Evolutionary conservation across 2,329 filamentous ascomycete genomes (phyloP).

Genomic region (Nannizziopsis barbatae): DNA sequence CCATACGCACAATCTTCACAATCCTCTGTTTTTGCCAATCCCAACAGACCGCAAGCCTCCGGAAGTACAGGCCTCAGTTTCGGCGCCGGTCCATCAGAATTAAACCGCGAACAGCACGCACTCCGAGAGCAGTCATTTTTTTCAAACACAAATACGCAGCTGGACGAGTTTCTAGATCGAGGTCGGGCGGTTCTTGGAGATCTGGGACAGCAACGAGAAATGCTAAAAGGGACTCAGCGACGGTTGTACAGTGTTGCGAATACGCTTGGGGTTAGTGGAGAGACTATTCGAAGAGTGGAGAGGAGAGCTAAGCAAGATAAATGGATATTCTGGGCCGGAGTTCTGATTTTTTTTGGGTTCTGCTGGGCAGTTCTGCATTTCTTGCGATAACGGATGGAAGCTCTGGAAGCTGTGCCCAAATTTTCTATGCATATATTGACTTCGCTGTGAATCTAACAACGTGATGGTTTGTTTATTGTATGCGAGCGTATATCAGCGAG

Average conservation of each 20-base stretch:
- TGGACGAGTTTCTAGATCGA: constrained; percentile 88
- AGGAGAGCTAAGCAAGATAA: constrained; percentile 86
- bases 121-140: constrained; percentile 86
- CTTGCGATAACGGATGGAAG: constrained; percentile 46
- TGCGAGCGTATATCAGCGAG: too few species aligned
- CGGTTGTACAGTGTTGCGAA: constrained; percentile 86
- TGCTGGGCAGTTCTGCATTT: constrained; percentile 86
- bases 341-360: constrained; percentile 76
- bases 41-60: constrained; percentile 20
- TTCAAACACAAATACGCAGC: constrained; percentile 62
- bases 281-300: constrained; percentile 96
- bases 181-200: constrained; percentile 85
- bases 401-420: background rate
- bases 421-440: background rate
- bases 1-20: constrained; percentile 60
- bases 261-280: constrained; percentile 82
- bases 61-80: constrained; percentile 34
- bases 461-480: too few species aligned
- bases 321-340: constrained; percentile 90
- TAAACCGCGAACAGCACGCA: constrained; percentile 66
- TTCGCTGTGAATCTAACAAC: too few species aligned
- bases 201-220: constrained; percentile 78
- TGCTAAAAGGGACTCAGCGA: constrained; percentile 88
- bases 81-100: constrained; percentile 43
- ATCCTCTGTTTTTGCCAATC: constrained; percentile 33